A percentile compares a stretch with the other conserved stretches of the same genome.
Evolutionary conservation across 495 filamentous ascomycete species (phyloP).

Genomic region (Aspergillus incahuasiensis): DNA sequence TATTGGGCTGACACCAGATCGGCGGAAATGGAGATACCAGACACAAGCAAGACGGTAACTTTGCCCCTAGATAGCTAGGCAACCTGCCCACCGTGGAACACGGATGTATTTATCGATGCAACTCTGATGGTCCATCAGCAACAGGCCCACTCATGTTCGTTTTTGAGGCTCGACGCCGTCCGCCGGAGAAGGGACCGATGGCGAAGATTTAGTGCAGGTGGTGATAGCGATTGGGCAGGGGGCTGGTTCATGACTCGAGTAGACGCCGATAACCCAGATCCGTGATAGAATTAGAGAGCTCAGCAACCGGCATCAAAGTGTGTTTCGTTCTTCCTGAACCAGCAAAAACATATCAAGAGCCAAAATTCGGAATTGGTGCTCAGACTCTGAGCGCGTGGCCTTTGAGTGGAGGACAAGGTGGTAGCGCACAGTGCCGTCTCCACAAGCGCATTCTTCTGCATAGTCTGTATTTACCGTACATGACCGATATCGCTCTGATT

Average conservation of each 20-base stretch:
- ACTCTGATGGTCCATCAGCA: conserved; percentile 10
- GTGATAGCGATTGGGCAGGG: neutral
- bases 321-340: neutral
- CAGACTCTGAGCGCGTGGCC: neutral
- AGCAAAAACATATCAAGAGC: neutral
- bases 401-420: neutral
- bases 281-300: neutral
- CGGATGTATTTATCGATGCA: conserved; percentile 14
- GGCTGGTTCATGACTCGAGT: neutral
- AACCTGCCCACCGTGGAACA: neutral
- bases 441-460: conserved; percentile 7
- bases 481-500: conserved; percentile 2
- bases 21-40: neutral
- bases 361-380: too few species aligned
- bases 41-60: conserved; percentile 6
- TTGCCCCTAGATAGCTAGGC: neutral
- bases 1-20: conserved; percentile 2
- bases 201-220: neutral
- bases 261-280: too few species aligned
- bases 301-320: neutral
- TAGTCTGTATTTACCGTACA: conserved; percentile 20
- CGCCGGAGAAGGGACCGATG: neutral
- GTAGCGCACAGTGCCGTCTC: conserved; percentile 6
- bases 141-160: neutral
- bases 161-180: neutral